These are phyloP conservation scores for Boletus huronensis DNA, from an alignment of 768 basidiomycete genomes.

Conservation along the genomic window DNA sequence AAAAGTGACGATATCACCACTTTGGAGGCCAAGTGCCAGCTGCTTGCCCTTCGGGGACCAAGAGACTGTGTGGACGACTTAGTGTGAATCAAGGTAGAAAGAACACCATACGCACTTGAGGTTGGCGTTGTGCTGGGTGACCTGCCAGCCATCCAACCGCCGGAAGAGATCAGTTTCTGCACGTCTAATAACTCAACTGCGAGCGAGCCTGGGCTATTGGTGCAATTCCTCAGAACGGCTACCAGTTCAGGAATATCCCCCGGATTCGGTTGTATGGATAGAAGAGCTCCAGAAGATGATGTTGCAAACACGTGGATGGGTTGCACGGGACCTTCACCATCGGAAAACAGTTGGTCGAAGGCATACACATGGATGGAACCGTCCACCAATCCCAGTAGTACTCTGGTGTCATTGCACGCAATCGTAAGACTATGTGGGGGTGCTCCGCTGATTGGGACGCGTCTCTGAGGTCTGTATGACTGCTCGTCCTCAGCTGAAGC, in stretches of 20 bases:
- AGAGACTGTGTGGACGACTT: conserved; percentile 51
- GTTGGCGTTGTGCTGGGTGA: conserved; percentile 51
- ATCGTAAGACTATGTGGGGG: conserved; percentile 56
- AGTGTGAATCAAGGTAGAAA: not conserved
- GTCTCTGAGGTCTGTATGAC: conserved; percentile 52
- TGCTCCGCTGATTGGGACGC: conserved; percentile 40
- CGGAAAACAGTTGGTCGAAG: conserved; percentile 47
- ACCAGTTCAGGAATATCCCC: conserved; percentile 54
- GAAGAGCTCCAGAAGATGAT: conserved; percentile 41
- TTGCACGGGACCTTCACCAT: conserved; percentile 38
- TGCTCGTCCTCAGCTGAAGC: conserved; percentile 38
- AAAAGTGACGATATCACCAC: conserved; percentile 70
- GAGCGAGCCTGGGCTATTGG: conserved; percentile 34
- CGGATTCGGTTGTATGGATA: conserved; percentile 64
- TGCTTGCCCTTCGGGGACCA: conserved; percentile 91
- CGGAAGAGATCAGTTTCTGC: conserved; percentile 40
- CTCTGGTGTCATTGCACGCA: conserved; percentile 54
- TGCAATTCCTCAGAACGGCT: conserved; percentile 50
- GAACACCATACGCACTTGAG: conserved; percentile 46
- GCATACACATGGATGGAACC: conserved; percentile 64
- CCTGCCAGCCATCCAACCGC: conserved; percentile 54
- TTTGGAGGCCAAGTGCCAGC: conserved; percentile 67
- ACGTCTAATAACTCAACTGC: conserved; percentile 60
- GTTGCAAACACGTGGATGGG: conserved; percentile 50
- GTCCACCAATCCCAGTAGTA: conserved; percentile 56